Evolutionary conservation across 306 rosid genomes (phyloP).

Genomic region (Astragalus membranaceus): DNA sequence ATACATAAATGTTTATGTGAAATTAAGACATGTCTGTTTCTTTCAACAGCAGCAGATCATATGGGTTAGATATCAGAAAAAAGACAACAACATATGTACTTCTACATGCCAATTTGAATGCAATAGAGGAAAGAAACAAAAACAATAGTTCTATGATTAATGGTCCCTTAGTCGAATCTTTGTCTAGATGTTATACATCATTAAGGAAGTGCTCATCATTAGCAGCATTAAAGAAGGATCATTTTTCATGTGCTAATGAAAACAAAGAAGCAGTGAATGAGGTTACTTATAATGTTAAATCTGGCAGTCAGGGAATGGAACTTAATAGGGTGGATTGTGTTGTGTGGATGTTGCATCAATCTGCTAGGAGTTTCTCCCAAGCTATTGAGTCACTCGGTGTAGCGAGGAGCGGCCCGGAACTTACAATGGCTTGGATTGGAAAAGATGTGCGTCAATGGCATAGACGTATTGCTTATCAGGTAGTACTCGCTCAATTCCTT

Average conservation of each 20-base stretch:
- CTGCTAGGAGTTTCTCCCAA: slow-evolving; percentile 61
- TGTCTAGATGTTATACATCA: slow-evolving; percentile 23
- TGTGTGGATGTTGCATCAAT: slow-evolving; percentile 47
- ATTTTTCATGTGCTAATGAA: slow-evolving; percentile 25
- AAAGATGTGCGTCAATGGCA: slow-evolving; percentile 64
- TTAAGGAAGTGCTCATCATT: slow-evolving; percentile 28
- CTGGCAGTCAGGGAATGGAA: slow-evolving; percentile 13
- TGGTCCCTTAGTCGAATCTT: slow-evolving; percentile 19
- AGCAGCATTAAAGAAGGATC: slow-evolving; percentile 22
- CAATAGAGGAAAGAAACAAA: slow-evolving; percentile 30
- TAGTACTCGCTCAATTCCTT: slow-evolving; percentile 12
- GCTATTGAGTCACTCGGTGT: slow-evolving; percentile 45
- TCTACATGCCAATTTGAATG: slow-evolving; percentile 20
- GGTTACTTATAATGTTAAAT: slow-evolving; percentile 12
- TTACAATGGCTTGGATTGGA: slow-evolving; percentile 76
- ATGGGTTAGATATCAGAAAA: slow-evolving; percentile 32
- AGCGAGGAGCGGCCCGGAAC: slow-evolving; percentile 44
- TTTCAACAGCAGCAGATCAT: slow-evolving; percentile 35
- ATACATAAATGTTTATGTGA: not conserved
- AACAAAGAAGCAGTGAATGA: slow-evolving; percentile 18
- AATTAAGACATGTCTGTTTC: not conserved
- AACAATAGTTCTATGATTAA: slow-evolving; percentile 17
- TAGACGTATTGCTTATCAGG: slow-evolving; percentile 52
- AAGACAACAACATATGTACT: slow-evolving; percentile 11
- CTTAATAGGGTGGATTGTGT: slow-evolving; percentile 47